phyloP scores from a whole-genome alignment of 2,329 filamentous ascomycete genomes.

The Nothomitra cinnamomea region DNA sequence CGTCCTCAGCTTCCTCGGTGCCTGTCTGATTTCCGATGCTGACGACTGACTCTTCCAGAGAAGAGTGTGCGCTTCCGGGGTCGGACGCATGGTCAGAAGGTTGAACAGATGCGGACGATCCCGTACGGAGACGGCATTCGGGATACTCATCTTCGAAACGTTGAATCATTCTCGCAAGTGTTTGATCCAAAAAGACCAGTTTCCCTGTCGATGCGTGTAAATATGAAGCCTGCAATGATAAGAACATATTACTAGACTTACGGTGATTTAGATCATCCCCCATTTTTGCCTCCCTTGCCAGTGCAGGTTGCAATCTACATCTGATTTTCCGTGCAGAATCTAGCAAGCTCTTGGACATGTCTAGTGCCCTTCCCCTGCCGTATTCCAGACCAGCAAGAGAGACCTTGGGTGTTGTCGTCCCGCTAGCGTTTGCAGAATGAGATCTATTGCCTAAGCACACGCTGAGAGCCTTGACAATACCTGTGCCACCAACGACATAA shows the following conservation, averaged over 20 bases:
- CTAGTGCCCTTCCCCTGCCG: conserved; percentile 54
- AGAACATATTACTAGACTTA: conserved; percentile 27
- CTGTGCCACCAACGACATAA: conserved; percentile 90
- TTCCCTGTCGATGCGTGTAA: conserved; percentile 34
- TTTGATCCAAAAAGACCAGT: conserved; percentile 73
- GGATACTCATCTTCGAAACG: conserved; percentile 95
- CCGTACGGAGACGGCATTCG: conserved; percentile 47
- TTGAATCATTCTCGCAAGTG: conserved; percentile 78
- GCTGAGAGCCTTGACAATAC: conserved; percentile 82
- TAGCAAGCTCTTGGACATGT: conserved; percentile 84
- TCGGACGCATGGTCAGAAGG: background rate
- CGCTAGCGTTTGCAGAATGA: conserved; percentile 32
- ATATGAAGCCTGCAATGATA: background rate
- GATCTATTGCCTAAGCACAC: conserved; percentile 71
- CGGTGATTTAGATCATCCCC: conserved; percentile 63
- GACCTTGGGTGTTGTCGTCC: conserved; percentile 37
- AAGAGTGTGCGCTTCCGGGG: background rate
- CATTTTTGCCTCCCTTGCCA: conserved; percentile 54
- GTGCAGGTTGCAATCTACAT: conserved; percentile 62
- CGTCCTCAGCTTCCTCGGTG: conserved; percentile 14
- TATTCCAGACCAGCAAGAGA: conserved; percentile 31
- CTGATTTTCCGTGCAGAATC: conserved; percentile 80
- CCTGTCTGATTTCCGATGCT: too few species aligned
- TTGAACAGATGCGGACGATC: conserved; percentile 11
- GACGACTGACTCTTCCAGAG: background rate